These are phyloP conservation scores for Fusarium paranaense DNA, from an alignment of 2,329 filamentous ascomycete species.

Conservation along the genomic window DNA sequence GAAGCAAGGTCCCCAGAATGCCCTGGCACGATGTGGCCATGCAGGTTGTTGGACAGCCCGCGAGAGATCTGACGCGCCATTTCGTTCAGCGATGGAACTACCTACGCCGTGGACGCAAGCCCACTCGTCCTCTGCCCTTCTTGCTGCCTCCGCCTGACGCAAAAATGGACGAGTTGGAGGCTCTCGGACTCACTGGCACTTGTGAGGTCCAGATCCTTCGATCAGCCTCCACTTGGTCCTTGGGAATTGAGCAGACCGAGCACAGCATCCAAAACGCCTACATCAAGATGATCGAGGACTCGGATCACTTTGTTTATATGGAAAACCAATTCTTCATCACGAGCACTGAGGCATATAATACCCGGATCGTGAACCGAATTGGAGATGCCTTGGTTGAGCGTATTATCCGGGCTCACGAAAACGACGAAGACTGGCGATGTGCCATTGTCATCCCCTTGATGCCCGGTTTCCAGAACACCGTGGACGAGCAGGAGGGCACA, in stretches of 20 bases:
- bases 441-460: slow-evolving; percentile 93
- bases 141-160: slow-evolving; percentile 94
- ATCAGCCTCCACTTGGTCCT: slow-evolving; percentile 90
- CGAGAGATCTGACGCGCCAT: slow-evolving; percentile 91
- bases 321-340: slow-evolving; percentile 99
- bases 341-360: slow-evolving; percentile 87
- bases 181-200: slow-evolving; percentile 88
- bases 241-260: slow-evolving; percentile 88
- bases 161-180: slow-evolving; percentile 84
- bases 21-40: slow-evolving; percentile 99
- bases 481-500: slow-evolving; percentile 92
- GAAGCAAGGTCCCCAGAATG: slow-evolving; percentile 89
- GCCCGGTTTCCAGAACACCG: slow-evolving; percentile 98
- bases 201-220: slow-evolving; percentile 97
- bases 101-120: slow-evolving; percentile 89
- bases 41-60: slow-evolving; percentile 97
- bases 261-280: slow-evolving; percentile 97
- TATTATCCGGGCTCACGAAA: slow-evolving; percentile 84
- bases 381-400: slow-evolving; percentile 94
- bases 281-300: slow-evolving; percentile 92
- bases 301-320: slow-evolving; percentile 97
- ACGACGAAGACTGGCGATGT: slow-evolving; percentile 90
- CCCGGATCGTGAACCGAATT: slow-evolving; percentile 91
- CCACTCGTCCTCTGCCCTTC: slow-evolving; percentile 93
- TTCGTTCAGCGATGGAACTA: slow-evolving; percentile 99